Base-by-base conservation (phyloP, 1,139 yeast species). In the Blastobotrys elegans region DNA sequence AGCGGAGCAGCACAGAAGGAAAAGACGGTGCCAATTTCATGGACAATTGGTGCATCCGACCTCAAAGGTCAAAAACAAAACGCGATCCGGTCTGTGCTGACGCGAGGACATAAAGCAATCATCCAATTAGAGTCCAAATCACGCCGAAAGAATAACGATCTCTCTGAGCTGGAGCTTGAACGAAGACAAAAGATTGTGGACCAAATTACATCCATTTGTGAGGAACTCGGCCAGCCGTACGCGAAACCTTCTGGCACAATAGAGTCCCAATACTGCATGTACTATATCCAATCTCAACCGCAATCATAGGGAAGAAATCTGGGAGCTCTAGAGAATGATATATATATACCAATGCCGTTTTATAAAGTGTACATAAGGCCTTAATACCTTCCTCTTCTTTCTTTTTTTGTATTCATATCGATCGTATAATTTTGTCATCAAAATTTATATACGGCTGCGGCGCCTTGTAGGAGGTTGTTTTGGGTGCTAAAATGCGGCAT, bases 401-500 rank as follows among this genome's bases (percentile, higher is more conserved):
- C 16, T 32, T 37, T 30, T 24, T n/a, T 30, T 26, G 8, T 26
- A 8, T 26, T 26, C 13, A 13, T 8, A 8, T 26, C 13, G 11
- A 13, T 26, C 30, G 13, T 26, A 26, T 11, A 11, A n/a, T 16
- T 8, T n/a, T n/a, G n/a, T n/a, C n/a, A n/a, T n/a, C 22, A 29
- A 13, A 51, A 51, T 34, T 48, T 50, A 44, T 54, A 56, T 22
- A 55, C 51, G n/a, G 57, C 58, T 14, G 52, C 56, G 3, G 49
- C 55, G 14, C 58, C 62, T 32, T 46, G 58, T 18, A 45, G 54
- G 53, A 36, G 52, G 42, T 57, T 43, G 34, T 59, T 64, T 10
- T 62, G 61, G 29, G 61, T 59, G 8, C 76, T 74, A 52, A 60
- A 72, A 35, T 66, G 64, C 1, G 82, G 80, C 62, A 73, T 68